Percentiles rank a stretch among this genome's conserved stretches.
Evolutionary conservation across 352 stramenopile species (phyloP).

Genomic region (Phytophthora podocarpi): DNA sequence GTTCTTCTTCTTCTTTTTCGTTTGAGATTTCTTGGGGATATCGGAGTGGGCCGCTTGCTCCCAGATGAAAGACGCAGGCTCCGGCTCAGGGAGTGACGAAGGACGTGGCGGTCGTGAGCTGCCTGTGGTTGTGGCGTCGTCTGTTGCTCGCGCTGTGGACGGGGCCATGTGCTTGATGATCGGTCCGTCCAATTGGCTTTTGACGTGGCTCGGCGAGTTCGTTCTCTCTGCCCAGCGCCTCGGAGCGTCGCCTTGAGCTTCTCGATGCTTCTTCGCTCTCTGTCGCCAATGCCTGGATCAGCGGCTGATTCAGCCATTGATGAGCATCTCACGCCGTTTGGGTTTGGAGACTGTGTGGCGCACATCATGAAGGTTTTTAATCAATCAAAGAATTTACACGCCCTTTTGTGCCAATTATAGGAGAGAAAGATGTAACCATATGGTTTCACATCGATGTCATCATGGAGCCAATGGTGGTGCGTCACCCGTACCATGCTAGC

Average conservation of each 20-base stretch:
- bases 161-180: slow-evolving; percentile 34
- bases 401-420: slow-evolving; percentile 4
- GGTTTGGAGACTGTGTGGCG: neutral
- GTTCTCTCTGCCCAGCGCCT: neutral
- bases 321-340: slow-evolving; percentile 13
- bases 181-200: slow-evolving; percentile 22
- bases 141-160: slow-evolving; percentile 3
- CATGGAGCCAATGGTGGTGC: neutral
- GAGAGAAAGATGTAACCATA: neutral
- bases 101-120: slow-evolving; percentile 20
- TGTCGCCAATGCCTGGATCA: slow-evolving; percentile 5
- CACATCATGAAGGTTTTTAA: slow-evolving; percentile 2
- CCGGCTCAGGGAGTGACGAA: slow-evolving; percentile 23
- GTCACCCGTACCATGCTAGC: neutral
- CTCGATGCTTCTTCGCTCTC: slow-evolving; percentile 10
- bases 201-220: slow-evolving; percentile 2
- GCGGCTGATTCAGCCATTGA: slow-evolving; percentile 14
- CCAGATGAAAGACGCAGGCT: slow-evolving; percentile 14
- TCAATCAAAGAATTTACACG: slow-evolving; percentile 5
- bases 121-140: neutral
- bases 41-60: neutral
- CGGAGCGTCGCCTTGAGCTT: neutral
- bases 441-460: slow-evolving; percentile 24
- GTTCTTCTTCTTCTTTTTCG: slow-evolving; percentile 4
- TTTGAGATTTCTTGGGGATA: neutral